phyloP scores from a whole-genome alignment of 1,139 yeast species.

The Debaryomyces coudertii region DNA sequence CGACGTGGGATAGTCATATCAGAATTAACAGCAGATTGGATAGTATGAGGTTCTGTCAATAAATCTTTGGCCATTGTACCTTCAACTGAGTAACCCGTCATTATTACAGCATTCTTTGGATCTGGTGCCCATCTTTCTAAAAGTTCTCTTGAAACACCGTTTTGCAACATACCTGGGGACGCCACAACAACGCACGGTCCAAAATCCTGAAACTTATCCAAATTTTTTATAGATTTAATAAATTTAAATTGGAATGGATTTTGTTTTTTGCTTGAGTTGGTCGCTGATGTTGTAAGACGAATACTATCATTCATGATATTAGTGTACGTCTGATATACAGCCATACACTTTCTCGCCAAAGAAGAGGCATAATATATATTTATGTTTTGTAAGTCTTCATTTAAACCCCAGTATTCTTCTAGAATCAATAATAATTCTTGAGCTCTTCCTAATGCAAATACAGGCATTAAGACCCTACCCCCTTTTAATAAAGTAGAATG shows the following conservation, averaged over 20 bases:
- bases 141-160: constrained; percentile 88
- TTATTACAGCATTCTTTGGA: constrained; percentile 79
- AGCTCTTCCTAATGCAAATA: constrained; percentile 95
- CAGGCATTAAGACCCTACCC: constrained; percentile 91
- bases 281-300: constrained; percentile 72
- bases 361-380: constrained; percentile 91
- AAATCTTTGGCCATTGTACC: constrained; percentile 96
- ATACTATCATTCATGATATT: constrained; percentile 96
- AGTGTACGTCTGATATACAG: constrained; percentile 94
- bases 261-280: constrained; percentile 34
- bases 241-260: constrained; percentile 92
- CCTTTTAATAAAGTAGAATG: constrained; percentile 87
- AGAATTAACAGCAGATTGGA: constrained; percentile 78
- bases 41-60: constrained; percentile 84
- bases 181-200: constrained; percentile 97
- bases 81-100: constrained; percentile 97
- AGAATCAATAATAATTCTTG: constrained; percentile 87
- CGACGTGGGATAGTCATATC: constrained; percentile 87
- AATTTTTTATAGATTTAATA: constrained; percentile 74
- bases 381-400: constrained; percentile 79
- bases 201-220: constrained; percentile 86
- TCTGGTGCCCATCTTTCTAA: constrained; percentile 98
- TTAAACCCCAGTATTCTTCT: constrained; percentile 91
- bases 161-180: constrained; percentile 97
- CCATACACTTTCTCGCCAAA: constrained; percentile 94